Conservation (phyloP, 1,284 basidiomycete species). For the Tranzscheliella williamsii region DNA sequence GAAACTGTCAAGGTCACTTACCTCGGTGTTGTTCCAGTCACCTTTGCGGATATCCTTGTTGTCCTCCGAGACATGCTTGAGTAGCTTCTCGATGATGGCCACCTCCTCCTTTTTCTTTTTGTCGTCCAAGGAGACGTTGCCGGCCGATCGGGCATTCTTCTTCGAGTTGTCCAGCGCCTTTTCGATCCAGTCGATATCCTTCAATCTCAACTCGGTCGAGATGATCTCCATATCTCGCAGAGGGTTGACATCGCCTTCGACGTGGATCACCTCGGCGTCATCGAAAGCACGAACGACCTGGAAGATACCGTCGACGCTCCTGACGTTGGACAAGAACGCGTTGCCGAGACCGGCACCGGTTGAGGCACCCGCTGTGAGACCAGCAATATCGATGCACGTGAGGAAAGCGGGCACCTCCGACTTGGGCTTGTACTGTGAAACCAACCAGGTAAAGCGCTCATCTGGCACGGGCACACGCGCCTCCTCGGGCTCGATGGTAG, state of each 20-base stretch:
- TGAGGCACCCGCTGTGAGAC: constrained; percentile 91
- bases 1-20: constrained; percentile 62
- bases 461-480: constrained; percentile 98
- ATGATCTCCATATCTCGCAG: constrained; percentile 98
- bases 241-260: constrained; percentile 97
- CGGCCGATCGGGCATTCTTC: constrained; percentile 61
- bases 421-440: constrained; percentile 84
- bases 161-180: constrained; percentile 74
- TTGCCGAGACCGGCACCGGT: constrained; percentile 98
- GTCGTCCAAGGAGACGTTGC: constrained; percentile 82
- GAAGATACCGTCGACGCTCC: constrained; percentile 98
- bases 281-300: constrained; percentile 98
- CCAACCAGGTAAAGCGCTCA: constrained; percentile 90
- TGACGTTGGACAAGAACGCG: constrained; percentile 94
- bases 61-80: constrained; percentile 78
- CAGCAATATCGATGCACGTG: constrained; percentile 98
- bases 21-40: constrained; percentile 97
- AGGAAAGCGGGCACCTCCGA: constrained; percentile 89
- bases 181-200: constrained; percentile 99
- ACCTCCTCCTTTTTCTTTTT: constrained; percentile 97
- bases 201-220: constrained; percentile 75
- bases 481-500: constrained; percentile 71
- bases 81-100: constrained; percentile 78
- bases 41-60: constrained; percentile 90
- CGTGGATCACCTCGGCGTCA: constrained; percentile 97